Base-by-base conservation (phyloP, 768 basidiomycete genomes). In the Macrolepiota fuliginosa region DNA sequence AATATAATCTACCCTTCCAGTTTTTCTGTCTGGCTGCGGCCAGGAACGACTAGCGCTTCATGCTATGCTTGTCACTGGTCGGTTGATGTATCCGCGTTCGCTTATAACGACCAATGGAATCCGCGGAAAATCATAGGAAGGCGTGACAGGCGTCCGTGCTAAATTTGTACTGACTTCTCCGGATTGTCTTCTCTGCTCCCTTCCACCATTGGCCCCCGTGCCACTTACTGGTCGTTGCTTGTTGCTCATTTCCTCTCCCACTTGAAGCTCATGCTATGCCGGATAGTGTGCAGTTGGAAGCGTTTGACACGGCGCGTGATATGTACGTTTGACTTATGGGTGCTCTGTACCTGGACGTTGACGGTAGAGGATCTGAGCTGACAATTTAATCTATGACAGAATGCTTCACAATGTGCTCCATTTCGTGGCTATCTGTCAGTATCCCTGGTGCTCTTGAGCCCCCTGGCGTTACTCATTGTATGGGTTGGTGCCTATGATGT, bases 391-490 rank as follows among this genome's bases (percentile, higher is more conserved):
- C 13, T 19, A 4, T 27, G 49, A 24, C 47, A 72, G 72, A 63
- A 55, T 63, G 47, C 49, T 70, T 45, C 74, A 74, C 52, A 68
- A 73, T 57, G 72, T 69, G 64, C 65, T 77, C 13, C 72, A 74
- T 56, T 40, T 77, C 32, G 58, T 74, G 17, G 72, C 72, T 25
- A 67, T 76, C 39, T 69, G 77, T 77, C 24, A 64, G 77, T 71
- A 24, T 13, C 12, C 24, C 11, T 12, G 12, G 22, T 12, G 22
- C 24, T 27, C 19, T 25, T 13, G 10, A 2, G 9, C 13, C 10
- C 22, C 47, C 13, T 27, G 25, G 25, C 22, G 13, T 24, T 49
- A 24, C 47, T 49, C 9, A 49, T 22, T n/a, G 13, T 10, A 22
- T 47, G 19, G 46, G 22, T 24, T 47, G 22, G 6, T 47, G 46